Evolutionary conservation across 345 rosid genomes (phyloP).

Genomic region (Ceriops zippeliana): DNA sequence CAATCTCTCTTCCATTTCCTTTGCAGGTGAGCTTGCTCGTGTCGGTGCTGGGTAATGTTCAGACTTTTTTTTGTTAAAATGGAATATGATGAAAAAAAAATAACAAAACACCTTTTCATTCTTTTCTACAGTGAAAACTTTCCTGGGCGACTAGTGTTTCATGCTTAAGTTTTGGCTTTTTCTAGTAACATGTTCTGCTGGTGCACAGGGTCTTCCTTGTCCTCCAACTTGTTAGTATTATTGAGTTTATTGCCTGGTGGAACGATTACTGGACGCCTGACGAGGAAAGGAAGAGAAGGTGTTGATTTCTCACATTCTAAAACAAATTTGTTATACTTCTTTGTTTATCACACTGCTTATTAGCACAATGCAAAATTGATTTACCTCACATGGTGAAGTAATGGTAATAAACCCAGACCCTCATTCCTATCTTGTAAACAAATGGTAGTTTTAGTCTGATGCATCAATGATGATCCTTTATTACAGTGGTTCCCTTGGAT

Average conservation of each 20-base stretch:
- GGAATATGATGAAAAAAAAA: too few relatives aligned
- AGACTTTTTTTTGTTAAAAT: too few relatives aligned
- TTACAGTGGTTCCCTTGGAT: conserved; percentile 65
- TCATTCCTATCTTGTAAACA: not conserved
- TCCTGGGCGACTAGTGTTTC: too few relatives aligned
- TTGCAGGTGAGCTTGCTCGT: conserved; percentile 85
- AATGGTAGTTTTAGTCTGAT: not conserved
- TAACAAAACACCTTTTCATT: too few relatives aligned
- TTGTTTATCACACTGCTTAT: too few relatives aligned
- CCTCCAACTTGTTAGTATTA: conserved; percentile 82
- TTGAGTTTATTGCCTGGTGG: conserved; percentile 90
- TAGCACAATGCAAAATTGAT: too few relatives aligned
- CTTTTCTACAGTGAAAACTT: too few relatives aligned
- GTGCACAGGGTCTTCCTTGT: conserved; percentile 59
- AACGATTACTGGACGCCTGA: conserved; percentile 76
- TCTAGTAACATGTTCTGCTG: not conserved
- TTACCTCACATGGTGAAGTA: too few relatives aligned
- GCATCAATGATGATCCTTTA: not conserved
- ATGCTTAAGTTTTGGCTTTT: not conserved
- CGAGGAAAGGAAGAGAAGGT: conserved; percentile 56
- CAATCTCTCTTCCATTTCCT: conserved; percentile 2
- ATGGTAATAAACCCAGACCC: too few relatives aligned
- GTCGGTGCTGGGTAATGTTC: conserved; percentile 77
- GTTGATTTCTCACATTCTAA: not conserved
- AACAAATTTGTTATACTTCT: not conserved